phyloP scores from a whole-genome alignment of 2,329 filamentous ascomycete genomes.

The Pseudopithomyces chartarum region DNA sequence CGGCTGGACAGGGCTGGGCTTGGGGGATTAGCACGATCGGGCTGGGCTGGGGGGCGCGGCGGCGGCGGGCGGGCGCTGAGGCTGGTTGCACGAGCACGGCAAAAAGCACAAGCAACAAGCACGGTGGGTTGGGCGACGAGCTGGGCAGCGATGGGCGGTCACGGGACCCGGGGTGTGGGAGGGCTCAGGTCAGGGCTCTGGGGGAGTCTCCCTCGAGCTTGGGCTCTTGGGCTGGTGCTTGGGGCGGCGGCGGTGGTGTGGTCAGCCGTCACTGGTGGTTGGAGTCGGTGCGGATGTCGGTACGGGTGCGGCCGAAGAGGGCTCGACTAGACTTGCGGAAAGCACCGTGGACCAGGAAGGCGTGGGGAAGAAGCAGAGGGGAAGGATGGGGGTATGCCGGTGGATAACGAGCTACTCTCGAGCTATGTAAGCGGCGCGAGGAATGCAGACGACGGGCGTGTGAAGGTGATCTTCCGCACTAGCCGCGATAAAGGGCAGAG shows the following conservation, averaged over 20 bases:
- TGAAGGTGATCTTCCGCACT: constrained; percentile 28
- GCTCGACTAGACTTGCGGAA: constrained; percentile 3
- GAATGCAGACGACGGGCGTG: neutral
- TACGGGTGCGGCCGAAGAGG: constrained; percentile 4
- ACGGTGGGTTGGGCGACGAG: constrained; percentile 2
- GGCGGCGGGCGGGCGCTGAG: too few species aligned
- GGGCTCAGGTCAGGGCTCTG: neutral
- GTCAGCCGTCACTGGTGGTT: neutral
- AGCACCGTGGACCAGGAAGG: neutral
- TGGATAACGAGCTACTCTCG: neutral
- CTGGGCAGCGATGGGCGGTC: constrained; percentile 6
- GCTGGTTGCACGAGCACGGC: constrained; percentile 1
- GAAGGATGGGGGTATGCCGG: constrained; percentile 10
- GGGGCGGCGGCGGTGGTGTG: neutral
- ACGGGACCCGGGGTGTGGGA: constrained; percentile 10
- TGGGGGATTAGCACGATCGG: constrained; percentile 1
- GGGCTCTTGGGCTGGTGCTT: constrained; percentile 7
- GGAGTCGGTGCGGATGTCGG: neutral
- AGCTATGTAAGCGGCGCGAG: constrained; percentile 10
- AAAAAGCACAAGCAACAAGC: too few species aligned
- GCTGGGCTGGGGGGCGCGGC: too few species aligned
- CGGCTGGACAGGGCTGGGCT: constrained; percentile 18
- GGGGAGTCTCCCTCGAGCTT: neutral
- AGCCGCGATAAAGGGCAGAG: constrained; percentile 33
- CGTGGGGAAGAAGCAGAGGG: constrained; percentile 11